A percentile compares a stretch with the other conserved stretches of the same genome.
These are phyloP conservation scores for Fusarium papillatum DNA, from an alignment of 2,329 filamentous ascomycete species.

Conservation along the genomic window DNA sequence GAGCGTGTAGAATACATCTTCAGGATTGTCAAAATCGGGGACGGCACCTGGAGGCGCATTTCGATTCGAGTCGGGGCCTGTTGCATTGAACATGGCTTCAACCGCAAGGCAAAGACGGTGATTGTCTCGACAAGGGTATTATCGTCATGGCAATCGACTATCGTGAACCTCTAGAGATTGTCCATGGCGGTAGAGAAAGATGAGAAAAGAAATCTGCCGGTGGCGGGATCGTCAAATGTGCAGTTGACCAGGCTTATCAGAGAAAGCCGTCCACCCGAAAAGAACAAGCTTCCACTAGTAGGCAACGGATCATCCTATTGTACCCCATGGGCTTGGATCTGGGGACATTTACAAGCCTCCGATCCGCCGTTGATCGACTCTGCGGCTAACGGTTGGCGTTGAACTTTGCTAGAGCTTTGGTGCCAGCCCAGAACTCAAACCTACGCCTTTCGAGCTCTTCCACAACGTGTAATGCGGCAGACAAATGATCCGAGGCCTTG, in stretches of 20 bases:
- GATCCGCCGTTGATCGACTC: conserved; percentile 1
- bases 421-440: neutral
- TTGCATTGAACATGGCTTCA: conserved; percentile 40
- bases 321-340: neutral
- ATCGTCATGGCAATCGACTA: conserved; percentile 15
- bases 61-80: conserved; percentile 41
- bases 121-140: neutral
- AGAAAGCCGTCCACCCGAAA: neutral
- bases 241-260: neutral
- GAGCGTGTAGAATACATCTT: conserved; percentile 37
- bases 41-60: conserved; percentile 35
- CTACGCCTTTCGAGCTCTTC: neutral
- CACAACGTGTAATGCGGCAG: neutral
- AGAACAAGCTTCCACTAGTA: neutral
- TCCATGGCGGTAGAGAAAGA: neutral
- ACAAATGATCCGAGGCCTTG: neutral
- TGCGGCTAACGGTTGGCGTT: conserved; percentile 9
- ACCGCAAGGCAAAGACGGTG: neutral
- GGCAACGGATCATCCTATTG: neutral
- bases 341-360: neutral
- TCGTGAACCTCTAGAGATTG: neutral
- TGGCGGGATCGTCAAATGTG: neutral
- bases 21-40: conserved; percentile 27
- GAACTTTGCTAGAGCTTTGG: neutral
- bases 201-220: neutral